Evolutionary conservation across 768 basidiomycete genomes (phyloP), one percentile per base, ranked within the genome.

Genomic region (Plicaturopsis crispa): DNA sequence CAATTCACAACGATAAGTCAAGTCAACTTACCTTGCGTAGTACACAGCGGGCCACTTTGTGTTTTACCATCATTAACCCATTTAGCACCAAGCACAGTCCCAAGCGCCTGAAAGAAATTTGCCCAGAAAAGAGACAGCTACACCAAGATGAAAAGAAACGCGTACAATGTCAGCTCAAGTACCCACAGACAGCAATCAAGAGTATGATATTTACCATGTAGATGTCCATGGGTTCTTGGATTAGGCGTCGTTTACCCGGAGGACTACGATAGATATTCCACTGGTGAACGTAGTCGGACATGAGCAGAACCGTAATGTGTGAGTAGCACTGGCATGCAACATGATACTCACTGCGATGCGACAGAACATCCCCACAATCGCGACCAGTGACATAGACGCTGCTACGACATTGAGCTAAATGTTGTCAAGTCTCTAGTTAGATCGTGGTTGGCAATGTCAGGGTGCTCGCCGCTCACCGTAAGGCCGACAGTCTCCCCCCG

Each of bases 181-280:
- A n/a, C n/a, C n/a, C 10, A 28, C 14, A 11, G 26, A 28, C 14
- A 8, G 26, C 14, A 8, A 28, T 14, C 8, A 28, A 14, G 14
- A 8, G 10, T 28, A 6, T 19, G 2, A 23, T 4, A 33, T 50
- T 32, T 23, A 65, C 67, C 59, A 70, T 64, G 35, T 68, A 60
- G 7, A 65, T 47, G 42, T 71, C 66, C 38, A 63, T 53, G 4
- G 67, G 65, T 26, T 53, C 50, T 36, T 51, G 54, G 14, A 69
- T 49, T 6, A 65, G 44, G 14, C 39, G 50, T 43, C 50, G 46
- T 34, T 48, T 40, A 18, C n/a, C n/a, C n/a, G n/a, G n/a, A n/a
- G n/a, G n/a, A n/a, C n/a, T n/a, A n/a, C n/a, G n/a, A n/a, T 40
- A 38, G 19, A 50, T 37, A 23, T 45, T 44, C 6, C 20, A 4